phyloP scores from a whole-genome alignment of 345 rosid genomes.

The Arabidopsis suecica region DNA sequence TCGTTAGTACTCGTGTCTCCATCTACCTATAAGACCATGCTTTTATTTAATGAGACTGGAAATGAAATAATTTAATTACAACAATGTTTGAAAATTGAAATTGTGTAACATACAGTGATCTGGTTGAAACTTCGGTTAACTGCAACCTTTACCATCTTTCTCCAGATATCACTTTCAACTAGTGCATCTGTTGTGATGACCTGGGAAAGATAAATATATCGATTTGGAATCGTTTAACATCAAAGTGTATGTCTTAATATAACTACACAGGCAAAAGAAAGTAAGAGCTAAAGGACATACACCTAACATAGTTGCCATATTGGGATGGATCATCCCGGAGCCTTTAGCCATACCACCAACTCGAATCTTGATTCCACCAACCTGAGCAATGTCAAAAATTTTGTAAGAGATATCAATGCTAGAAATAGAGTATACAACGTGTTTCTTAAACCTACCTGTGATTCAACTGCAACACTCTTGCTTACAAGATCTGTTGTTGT shows the following conservation, averaged over 20 bases:
- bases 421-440: background rate
- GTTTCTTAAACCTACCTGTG: constrained; percentile 53
- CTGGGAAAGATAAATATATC: constrained; percentile 53
- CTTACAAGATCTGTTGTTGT: constrained; percentile 96
- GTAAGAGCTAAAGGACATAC: constrained; percentile 55
- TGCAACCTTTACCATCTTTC: constrained; percentile 82
- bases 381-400: constrained; percentile 50
- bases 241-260: background rate
- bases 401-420: constrained; percentile 10
- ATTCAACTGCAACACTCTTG: constrained; percentile 94
- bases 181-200: constrained; percentile 89
- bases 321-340: constrained; percentile 98
- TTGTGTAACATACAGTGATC: constrained; percentile 69
- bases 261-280: background rate
- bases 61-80: background rate
- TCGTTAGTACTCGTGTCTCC: constrained; percentile 97
- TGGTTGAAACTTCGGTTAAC: constrained; percentile 97
- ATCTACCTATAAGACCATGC: constrained; percentile 68
- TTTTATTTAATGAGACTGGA: background rate
- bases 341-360: constrained; percentile 99
- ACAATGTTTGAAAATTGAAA: constrained; percentile 7
- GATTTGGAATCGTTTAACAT: constrained; percentile 3
- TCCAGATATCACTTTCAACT: constrained; percentile 87
- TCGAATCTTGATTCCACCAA: constrained; percentile 67
- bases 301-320: constrained; percentile 97